A percentile compares a stretch with the other conserved stretches of the same genome.
Conservation (phyloP, 225 moss, liverwort and hornwort species). For the Lunularia cruciata region DNA sequence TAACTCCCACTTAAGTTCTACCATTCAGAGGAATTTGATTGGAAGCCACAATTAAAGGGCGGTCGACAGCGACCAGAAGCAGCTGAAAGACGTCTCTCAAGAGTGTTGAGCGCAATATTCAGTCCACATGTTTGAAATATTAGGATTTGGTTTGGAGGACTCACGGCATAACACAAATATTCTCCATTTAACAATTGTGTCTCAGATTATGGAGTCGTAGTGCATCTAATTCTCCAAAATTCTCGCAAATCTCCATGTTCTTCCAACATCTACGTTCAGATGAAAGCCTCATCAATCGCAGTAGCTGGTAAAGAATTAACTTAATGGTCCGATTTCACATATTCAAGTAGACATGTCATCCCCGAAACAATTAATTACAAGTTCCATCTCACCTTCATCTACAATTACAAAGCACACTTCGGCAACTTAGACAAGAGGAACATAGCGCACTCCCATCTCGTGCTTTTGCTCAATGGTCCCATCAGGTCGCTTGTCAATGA, state of each 20-base stretch:
- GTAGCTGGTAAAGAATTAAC: too few species aligned
- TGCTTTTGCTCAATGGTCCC: slow-evolving; percentile 73
- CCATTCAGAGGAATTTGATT: too few species aligned
- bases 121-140: too few species aligned
- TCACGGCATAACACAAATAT: too few species aligned
- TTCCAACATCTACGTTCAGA: neutral
- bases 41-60: too few species aligned
- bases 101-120: too few species aligned
- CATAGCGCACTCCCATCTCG: slow-evolving; percentile 88
- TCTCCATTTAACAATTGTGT: too few species aligned
- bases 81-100: too few species aligned
- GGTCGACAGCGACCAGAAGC: too few species aligned
- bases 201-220: too few species aligned
- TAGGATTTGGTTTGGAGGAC: too few species aligned
- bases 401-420: neutral
- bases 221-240: neutral
- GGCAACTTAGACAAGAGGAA: slow-evolving; percentile 64
- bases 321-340: neutral
- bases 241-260: neutral
- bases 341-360: neutral
- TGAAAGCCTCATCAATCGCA: neutral
- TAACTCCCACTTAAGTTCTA: too few species aligned
- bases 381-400: neutral
- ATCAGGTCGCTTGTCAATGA: slow-evolving; percentile 76
- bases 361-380: neutral